Evolutionary conservation across 129 eudicot species (phyloP).

Genomic region (Ambrosia trifida): DNA sequence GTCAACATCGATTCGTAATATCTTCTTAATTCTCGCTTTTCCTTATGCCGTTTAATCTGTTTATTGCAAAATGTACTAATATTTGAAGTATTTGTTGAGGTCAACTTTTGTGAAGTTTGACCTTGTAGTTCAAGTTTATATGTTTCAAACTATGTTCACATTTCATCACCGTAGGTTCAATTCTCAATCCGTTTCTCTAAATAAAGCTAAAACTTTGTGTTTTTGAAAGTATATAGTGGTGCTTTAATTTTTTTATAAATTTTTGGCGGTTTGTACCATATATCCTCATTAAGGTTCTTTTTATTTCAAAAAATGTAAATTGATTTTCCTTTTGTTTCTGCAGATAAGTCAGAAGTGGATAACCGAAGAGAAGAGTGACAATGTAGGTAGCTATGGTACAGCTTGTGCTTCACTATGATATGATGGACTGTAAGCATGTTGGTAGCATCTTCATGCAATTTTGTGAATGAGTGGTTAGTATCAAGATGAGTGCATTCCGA

Average conservation of each 20-base stretch:
- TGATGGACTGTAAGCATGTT: slow-evolving; percentile 17
- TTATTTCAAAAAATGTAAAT: background rate
- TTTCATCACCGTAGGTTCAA: background rate
- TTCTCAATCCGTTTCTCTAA: background rate
- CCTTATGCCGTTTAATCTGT: background rate
- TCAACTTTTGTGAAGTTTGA: background rate
- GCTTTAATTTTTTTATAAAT: background rate
- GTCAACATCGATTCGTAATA: slow-evolving; percentile 21
- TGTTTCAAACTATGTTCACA: background rate
- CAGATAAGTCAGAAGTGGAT: slow-evolving; percentile 17
- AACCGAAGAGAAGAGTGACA: slow-evolving; percentile 18
- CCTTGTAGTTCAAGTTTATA: background rate
- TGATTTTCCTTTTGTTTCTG: slow-evolving; percentile 7
- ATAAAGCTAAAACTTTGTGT: background rate
- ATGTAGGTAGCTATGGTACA: slow-evolving; percentile 14
- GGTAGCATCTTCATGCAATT: slow-evolving; percentile 21
- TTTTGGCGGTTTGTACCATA: background rate
- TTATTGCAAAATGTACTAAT: background rate
- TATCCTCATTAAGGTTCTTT: background rate
- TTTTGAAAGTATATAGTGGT: background rate
- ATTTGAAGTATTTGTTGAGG: background rate
- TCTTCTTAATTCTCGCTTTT: background rate
- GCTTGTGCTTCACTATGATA: slow-evolving; percentile 24
- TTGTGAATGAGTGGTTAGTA: slow-evolving; percentile 14
- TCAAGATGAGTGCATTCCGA: background rate